Percentiles rank a stretch among this genome's conserved stretches.
These are phyloP conservation scores for Dalbergia cultrata DNA, from an alignment of 306 rosid species.

Conservation along the genomic window DNA sequence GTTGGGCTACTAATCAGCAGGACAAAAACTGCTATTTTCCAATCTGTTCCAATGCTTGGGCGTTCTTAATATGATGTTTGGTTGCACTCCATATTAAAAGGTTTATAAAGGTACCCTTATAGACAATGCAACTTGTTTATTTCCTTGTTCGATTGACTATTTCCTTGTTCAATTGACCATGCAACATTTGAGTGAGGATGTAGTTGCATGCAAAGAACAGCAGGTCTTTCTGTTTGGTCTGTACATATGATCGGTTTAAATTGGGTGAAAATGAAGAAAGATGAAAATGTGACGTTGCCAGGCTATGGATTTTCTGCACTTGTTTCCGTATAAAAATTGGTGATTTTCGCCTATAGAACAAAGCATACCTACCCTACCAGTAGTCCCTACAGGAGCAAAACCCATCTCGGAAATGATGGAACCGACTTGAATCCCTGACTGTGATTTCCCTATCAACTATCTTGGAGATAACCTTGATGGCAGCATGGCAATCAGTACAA, in stretches of 20 bases:
- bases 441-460: constrained; percentile 68
- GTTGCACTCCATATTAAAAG: too few relatives aligned
- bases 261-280: not conserved
- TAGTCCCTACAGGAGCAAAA: constrained; percentile 82
- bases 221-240: not conserved
- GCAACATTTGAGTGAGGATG: not conserved
- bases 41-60: too few relatives aligned
- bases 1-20: too few relatives aligned
- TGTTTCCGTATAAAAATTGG: not conserved
- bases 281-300: not conserved
- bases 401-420: constrained; percentile 81
- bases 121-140: too few relatives aligned
- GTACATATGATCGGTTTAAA: not conserved
- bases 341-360: not conserved
- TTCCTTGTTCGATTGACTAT: too few relatives aligned
- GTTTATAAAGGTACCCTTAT: too few relatives aligned
- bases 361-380: constrained; percentile 68
- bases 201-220: not conserved
- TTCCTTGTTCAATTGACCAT: not conserved
- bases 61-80: too few relatives aligned
- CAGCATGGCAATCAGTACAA: constrained; percentile 77
- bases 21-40: too few relatives aligned
- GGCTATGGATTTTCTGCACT: not conserved
- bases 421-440: constrained; percentile 83
- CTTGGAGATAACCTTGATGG: constrained; percentile 75